Evolutionary conservation across 441 rosid genomes (phyloP).

Genomic region (Melastoma candidum): DNA sequence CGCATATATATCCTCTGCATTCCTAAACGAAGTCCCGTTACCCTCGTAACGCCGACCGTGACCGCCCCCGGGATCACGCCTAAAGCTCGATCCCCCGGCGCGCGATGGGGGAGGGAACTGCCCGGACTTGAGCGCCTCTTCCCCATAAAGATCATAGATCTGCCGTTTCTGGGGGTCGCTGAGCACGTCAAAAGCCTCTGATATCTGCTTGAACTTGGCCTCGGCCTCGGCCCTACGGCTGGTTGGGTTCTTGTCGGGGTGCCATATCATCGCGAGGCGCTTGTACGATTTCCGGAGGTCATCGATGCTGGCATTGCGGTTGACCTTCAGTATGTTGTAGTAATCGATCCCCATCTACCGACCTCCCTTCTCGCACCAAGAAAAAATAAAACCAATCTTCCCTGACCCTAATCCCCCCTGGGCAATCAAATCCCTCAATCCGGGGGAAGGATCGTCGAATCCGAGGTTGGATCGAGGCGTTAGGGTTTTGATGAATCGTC

Average conservation of each 20-base stretch:
- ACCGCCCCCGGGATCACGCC: no score
- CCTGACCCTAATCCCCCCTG: no score
- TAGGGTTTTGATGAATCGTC: no score
- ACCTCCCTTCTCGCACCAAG: neutral
- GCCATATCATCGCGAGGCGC: conserved; percentile 90
- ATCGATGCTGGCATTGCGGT: conserved; percentile 70
- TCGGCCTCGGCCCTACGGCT: conserved; percentile 58
- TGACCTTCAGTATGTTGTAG: conserved; percentile 81
- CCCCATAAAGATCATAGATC: conserved; percentile 87
- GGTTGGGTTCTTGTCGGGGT: conserved; percentile 83
- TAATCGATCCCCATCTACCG: conserved; percentile 63
- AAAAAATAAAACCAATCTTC: no score
- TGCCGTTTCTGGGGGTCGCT: conserved; percentile 78
- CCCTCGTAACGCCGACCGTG: conserved; percentile 16
- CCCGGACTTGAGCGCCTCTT: conserved; percentile 71
- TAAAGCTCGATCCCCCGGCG: neutral
- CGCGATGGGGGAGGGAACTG: conserved; percentile 36
- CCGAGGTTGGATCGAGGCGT: no score
- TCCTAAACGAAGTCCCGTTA: conserved; percentile 35
- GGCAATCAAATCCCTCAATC: no score
- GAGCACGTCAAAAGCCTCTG: conserved; percentile 84
- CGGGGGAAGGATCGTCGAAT: no score
- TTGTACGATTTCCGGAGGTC: conserved; percentile 81
- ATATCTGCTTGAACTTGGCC: conserved; percentile 79
- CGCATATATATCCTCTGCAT: conserved; percentile 70